Conservation (phyloP, 345 rosid genomes). For the Kandelia obovata region DNA sequence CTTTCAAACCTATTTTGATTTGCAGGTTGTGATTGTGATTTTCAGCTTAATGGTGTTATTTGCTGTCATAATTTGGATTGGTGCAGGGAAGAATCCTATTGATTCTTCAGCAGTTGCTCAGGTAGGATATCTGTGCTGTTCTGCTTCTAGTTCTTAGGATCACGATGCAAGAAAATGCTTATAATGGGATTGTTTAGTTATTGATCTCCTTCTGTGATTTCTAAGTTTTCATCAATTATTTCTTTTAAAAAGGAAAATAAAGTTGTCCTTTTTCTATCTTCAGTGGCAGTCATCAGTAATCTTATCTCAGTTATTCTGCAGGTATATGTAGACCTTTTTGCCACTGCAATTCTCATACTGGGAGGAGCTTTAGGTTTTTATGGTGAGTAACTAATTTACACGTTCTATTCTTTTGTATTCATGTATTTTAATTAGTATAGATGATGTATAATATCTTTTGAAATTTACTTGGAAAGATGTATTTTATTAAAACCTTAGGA, state of each 20-base stretch:
- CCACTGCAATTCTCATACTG: conserved; percentile 27
- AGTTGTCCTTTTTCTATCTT: neutral
- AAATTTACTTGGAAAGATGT: no score
- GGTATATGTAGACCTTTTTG: conserved; percentile 31
- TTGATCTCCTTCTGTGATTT: no score
- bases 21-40: conserved; percentile 41
- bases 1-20: neutral
- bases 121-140: conserved; percentile 25
- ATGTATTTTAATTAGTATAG: neutral
- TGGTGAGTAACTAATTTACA: conserved; percentile 22
- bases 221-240: no score
- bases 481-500: neutral
- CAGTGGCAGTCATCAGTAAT: neutral
- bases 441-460: no score
- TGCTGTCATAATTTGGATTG: conserved; percentile 56
- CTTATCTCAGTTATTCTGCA: conserved; percentile 14
- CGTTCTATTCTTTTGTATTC: neutral
- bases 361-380: conserved; percentile 44
- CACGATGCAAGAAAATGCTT: no score
- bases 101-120: conserved; percentile 46
- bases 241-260: neutral
- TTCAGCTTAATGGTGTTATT: conserved; percentile 50
- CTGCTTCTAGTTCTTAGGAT: neutral
- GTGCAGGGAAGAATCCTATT: conserved; percentile 41
- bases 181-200: no score